Conservation (phyloP, 257 asterid genomes). For the Echium plantagineum region DNA sequence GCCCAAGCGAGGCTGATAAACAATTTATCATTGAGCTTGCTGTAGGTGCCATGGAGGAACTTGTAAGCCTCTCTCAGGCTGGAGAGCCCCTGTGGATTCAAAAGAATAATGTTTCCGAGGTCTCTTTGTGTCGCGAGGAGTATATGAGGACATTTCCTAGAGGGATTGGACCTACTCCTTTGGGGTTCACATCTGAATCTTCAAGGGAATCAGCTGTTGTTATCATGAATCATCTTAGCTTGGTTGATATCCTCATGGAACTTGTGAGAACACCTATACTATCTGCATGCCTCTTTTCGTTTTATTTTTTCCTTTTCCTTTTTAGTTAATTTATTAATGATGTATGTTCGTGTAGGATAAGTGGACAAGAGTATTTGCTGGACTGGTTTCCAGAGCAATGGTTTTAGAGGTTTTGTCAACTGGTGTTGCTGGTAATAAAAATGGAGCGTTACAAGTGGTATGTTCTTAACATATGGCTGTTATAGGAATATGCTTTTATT, state of each 20-base stretch:
- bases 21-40: constrained; percentile 65
- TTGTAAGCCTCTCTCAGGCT: constrained; percentile 50
- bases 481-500: too few relatives aligned
- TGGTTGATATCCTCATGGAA: constrained; percentile 67
- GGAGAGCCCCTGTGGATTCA: constrained; percentile 72
- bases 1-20: constrained; percentile 51
- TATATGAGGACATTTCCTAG: constrained; percentile 61
- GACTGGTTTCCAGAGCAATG: constrained; percentile 29
- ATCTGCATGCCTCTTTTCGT: neutral
- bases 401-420: constrained; percentile 23
- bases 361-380: constrained; percentile 31
- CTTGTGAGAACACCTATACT: constrained; percentile 22
- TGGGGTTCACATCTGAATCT: constrained; percentile 81
- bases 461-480: neutral
- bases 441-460: constrained; percentile 39
- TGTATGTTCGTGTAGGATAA: constrained; percentile 11
- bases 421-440: constrained; percentile 25
- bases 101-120: constrained; percentile 16
- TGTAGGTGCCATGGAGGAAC: constrained; percentile 79
- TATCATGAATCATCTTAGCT: constrained; percentile 73
- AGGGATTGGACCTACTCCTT: constrained; percentile 84
- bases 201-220: constrained; percentile 83
- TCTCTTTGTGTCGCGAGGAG: constrained; percentile 57
- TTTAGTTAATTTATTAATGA: neutral
- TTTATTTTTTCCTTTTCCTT: neutral